phyloP scores from a whole-genome alignment of 2,329 filamentous ascomycete species.

The Thielaviopsis punctulata region DNA sequence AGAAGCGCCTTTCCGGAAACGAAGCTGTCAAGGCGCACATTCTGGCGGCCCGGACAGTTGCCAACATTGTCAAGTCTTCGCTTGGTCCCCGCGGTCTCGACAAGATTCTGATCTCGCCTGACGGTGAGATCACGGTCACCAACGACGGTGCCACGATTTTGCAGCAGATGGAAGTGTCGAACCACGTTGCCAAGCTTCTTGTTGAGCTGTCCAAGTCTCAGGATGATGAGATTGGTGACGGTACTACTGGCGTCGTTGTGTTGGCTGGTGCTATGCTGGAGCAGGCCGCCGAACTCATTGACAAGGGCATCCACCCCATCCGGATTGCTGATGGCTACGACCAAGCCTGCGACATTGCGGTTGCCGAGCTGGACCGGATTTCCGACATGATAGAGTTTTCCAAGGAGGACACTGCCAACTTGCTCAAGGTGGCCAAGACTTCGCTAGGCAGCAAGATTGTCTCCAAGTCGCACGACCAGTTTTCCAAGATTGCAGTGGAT shows the following conservation, averaged over 20 bases:
- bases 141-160: constrained; percentile 98
- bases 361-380: constrained; percentile 81
- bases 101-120: constrained; percentile 97
- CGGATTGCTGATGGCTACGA: constrained; percentile 97
- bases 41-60: constrained; percentile 84
- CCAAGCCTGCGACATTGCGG: constrained; percentile 89
- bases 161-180: constrained; percentile 96
- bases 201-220: constrained; percentile 97
- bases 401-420: constrained; percentile 62
- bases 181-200: constrained; percentile 92
- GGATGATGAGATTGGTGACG: constrained; percentile 96
- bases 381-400: constrained; percentile 81
- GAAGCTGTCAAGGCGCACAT: constrained; percentile 98
- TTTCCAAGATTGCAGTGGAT: constrained; percentile 91
- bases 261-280: constrained; percentile 87
- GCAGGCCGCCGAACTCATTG: constrained; percentile 92
- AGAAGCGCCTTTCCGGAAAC: constrained; percentile 90
- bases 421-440: constrained; percentile 88
- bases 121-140: constrained; percentile 97
- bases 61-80: constrained; percentile 94
- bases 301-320: constrained; percentile 99
- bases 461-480: constrained; percentile 96
- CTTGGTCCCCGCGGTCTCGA: constrained; percentile 89
- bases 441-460: constrained; percentile 98
- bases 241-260: constrained; percentile 93